Conservation (phyloP, 2,329 filamentous ascomycete genomes). For the Claviceps purpurea region DNA sequence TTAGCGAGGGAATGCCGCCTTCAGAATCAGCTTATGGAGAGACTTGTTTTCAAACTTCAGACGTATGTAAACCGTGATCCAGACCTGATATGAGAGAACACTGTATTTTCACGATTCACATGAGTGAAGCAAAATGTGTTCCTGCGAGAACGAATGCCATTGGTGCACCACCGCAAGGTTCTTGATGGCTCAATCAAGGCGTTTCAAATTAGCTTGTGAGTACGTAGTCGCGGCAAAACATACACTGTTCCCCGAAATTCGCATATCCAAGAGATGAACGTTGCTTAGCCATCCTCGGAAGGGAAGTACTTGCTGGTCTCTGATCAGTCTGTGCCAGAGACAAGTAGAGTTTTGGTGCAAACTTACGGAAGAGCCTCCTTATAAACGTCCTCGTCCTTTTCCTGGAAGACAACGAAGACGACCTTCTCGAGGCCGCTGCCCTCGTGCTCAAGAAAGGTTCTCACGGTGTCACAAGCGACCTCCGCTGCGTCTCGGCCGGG, state of each 20-base stretch:
- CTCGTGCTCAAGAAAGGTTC: slow-evolving; percentile 37
- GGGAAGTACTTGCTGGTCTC: slow-evolving; percentile 14
- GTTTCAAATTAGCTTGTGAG: not conserved
- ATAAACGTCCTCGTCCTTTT: slow-evolving; percentile 67
- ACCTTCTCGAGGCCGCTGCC: slow-evolving; percentile 50
- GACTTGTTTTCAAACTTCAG: not conserved
- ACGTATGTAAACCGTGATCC: too few species aligned
- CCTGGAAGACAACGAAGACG: slow-evolving; percentile 73
- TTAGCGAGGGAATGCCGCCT: not conserved
- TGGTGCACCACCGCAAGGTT: not conserved
- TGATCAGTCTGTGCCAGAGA: not conserved
- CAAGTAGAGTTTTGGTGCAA: not conserved
- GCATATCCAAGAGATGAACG: not conserved
- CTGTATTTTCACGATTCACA: not conserved
- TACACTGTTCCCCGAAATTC: not conserved
- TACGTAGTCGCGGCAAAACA: not conserved
- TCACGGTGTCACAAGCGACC: slow-evolving; percentile 51
- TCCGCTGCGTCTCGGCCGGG: slow-evolving; percentile 59
- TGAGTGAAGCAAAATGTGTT: not conserved
- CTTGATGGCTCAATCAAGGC: not conserved
- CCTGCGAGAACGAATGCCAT: not conserved
- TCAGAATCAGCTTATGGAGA: not conserved
- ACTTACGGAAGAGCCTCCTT: slow-evolving; percentile 54
- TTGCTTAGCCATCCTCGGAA: slow-evolving; percentile 4
- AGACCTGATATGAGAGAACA: too few species aligned